phyloP scores from a whole-genome alignment of 2,329 filamentous ascomycete genomes.

The Phialophora expanda region DNA sequence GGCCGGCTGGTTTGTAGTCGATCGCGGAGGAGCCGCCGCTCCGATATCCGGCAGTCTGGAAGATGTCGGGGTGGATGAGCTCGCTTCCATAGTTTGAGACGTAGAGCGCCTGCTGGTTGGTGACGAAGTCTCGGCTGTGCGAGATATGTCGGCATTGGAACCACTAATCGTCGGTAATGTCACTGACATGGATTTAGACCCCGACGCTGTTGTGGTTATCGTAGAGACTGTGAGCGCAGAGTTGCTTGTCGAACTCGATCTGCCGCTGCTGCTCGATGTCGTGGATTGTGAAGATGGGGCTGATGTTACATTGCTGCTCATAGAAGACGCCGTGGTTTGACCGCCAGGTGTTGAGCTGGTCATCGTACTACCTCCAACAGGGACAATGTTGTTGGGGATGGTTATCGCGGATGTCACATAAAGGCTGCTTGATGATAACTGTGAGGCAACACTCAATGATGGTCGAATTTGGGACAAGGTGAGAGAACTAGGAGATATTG shows the following conservation, averaged over 20 bases:
- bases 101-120: neutral
- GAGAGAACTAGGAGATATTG: neutral
- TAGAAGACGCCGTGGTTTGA: neutral
- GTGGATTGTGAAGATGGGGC: neutral
- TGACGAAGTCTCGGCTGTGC: neutral
- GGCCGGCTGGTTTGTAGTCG: neutral
- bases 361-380: neutral
- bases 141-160: neutral
- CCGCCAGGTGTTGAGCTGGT: neutral
- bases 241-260: neutral
- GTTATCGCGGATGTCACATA: neutral
- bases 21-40: neutral
- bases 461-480: neutral
- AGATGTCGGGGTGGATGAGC: neutral
- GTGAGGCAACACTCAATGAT: no score
- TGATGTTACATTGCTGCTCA: neutral
- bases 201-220: neutral
- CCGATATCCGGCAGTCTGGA: neutral
- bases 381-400: neutral
- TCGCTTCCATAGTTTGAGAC: neutral
- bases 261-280: neutral
- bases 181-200: neutral
- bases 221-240: neutral
- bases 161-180: neutral
- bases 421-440: neutral